Base-by-base conservation (phyloP, 495 filamentous ascomycete species). In the Penicillium maclennaniae region DNA sequence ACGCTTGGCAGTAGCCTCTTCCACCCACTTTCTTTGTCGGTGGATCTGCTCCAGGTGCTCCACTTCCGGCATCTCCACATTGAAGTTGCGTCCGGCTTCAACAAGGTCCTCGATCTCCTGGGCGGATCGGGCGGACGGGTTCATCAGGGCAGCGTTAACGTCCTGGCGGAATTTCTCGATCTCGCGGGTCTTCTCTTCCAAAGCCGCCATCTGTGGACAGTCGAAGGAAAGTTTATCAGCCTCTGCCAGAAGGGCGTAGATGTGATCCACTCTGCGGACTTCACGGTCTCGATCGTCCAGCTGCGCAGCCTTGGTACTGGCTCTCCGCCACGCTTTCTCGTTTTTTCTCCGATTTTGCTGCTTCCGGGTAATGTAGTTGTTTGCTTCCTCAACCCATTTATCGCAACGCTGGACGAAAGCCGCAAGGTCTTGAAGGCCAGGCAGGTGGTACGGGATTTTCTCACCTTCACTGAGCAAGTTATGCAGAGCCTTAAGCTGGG, bases 291-390 rank as follows among this genome's bases (percentile, higher is more conserved):
- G 84, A 68, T 97, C 93, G 72, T 96, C 92, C 66, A 87, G 78
- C 69, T 97, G 92, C 43, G 87, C 79, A 44, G 75, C 82, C 58
- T 88, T 90, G 27, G 86, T 83, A 67, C 83, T 87, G 53, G 84
- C 83, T 64, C 80, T 86, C 58, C 89, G 89, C 89, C 89, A 95
- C 28, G 82, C 86, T 66, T 92, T 95, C 63, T 97, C 92, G 69
- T 88, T 97, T 73, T 99, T 99, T 54, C 93, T 90, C 60, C 93
- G 87, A 68, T 95, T 96, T 71, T 97, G 92, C 74, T 97, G 93
- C 75, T 99, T 99, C 45, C 93, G 87, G 54, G 92, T 91, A 59
- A 92, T 96, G 78, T 93, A 99, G 68, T 91, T 95, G 56, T 87
- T 91, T 52, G 93, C 93, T 72, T 97, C 92, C 56, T 99, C 93